Percentiles rank a stretch among this genome's conserved stretches.
Evolutionary conservation across 2,329 filamentous ascomycete species (phyloP).

Genomic region (Aspergillus tubingensis): DNA sequence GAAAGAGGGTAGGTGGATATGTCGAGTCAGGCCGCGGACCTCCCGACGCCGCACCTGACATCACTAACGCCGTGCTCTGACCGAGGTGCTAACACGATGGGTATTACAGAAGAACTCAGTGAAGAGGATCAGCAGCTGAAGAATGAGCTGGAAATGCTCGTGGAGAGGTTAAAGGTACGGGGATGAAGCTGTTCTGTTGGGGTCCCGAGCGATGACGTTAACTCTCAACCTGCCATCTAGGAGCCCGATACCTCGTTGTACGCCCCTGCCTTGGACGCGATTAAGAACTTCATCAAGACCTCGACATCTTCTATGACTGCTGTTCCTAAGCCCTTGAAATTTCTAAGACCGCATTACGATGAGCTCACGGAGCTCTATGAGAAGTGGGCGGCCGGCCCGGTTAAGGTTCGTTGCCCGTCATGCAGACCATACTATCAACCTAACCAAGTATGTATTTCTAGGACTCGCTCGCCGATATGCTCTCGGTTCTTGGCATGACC

Average conservation of each 20-base stretch:
- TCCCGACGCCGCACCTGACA: slow-evolving; percentile 6
- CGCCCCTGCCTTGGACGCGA: slow-evolving; percentile 87
- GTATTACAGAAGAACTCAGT: slow-evolving; percentile 78
- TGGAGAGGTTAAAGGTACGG: slow-evolving; percentile 83
- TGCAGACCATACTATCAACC: neutral
- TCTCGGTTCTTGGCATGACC: slow-evolving; percentile 98
- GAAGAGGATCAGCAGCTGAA: slow-evolving; percentile 99
- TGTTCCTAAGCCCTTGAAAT: slow-evolving; percentile 97
- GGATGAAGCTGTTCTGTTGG: slow-evolving; percentile 12
- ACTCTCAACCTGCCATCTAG: slow-evolving; percentile 49
- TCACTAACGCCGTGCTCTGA: slow-evolving; percentile 38
- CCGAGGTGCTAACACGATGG: slow-evolving; percentile 29
- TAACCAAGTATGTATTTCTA: slow-evolving; percentile 30
- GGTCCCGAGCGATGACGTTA: slow-evolving; percentile 28
- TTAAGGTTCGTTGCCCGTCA: slow-evolving; percentile 65
- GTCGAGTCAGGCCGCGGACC: slow-evolving; percentile 3
- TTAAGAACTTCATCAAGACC: slow-evolving; percentile 98
- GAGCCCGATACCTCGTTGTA: slow-evolving; percentile 86
- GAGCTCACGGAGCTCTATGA: slow-evolving; percentile 85
- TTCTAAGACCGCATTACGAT: slow-evolving; percentile 94
- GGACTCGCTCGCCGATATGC: slow-evolving; percentile 83
- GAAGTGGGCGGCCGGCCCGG: slow-evolving; percentile 77
- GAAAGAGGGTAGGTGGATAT: slow-evolving; percentile 54
- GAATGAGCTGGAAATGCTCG: slow-evolving; percentile 95
- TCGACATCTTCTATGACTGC: slow-evolving; percentile 99